Evolutionary conservation across 2,329 filamentous ascomycete genomes (phyloP).

Genomic region (Xylaria digitata): DNA sequence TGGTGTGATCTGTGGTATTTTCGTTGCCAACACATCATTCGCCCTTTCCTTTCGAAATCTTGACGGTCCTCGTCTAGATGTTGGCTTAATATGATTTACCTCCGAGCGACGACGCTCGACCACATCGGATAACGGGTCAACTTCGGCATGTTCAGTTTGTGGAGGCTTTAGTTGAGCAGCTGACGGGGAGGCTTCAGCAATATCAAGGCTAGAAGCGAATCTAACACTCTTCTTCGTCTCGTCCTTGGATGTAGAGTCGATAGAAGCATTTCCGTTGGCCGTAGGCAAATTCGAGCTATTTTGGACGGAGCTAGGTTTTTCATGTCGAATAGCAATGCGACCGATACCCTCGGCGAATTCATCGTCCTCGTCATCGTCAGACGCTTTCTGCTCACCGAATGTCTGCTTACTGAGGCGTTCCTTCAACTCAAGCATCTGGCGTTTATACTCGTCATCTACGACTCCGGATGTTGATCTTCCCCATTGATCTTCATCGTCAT

Average conservation of each 20-base stretch:
- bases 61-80: constrained; percentile 58
- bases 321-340: constrained; percentile 53
- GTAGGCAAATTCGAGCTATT: constrained; percentile 42
- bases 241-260: constrained; percentile 12
- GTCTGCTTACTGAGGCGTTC: constrained; percentile 66
- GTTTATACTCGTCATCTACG: constrained; percentile 79
- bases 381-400: constrained; percentile 53
- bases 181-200: constrained; percentile 47
- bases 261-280: constrained; percentile 4
- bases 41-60: constrained; percentile 62
- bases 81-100: constrained; percentile 28
- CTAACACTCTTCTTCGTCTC: constrained; percentile 47
- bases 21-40: constrained; percentile 28
- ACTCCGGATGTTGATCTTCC: constrained; percentile 77
- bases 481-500: constrained; percentile 74
- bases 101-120: constrained; percentile 56
- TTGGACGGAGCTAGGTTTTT: constrained; percentile 14
- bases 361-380: constrained; percentile 55
- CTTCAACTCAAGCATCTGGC: constrained; percentile 88
- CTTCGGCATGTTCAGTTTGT: constrained; percentile 41
- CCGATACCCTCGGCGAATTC: constrained; percentile 54
- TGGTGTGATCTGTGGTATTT: constrained; percentile 46
- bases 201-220: constrained; percentile 48
- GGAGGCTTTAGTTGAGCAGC: constrained; percentile 38
- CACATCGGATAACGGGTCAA: constrained; percentile 65